A percentile compares a stretch with the other conserved stretches of the same genome.
These are phyloP conservation scores for Puccinia brachypodii DNA, from an alignment of 1,284 basidiomycete genomes.

Conservation along the genomic window DNA sequence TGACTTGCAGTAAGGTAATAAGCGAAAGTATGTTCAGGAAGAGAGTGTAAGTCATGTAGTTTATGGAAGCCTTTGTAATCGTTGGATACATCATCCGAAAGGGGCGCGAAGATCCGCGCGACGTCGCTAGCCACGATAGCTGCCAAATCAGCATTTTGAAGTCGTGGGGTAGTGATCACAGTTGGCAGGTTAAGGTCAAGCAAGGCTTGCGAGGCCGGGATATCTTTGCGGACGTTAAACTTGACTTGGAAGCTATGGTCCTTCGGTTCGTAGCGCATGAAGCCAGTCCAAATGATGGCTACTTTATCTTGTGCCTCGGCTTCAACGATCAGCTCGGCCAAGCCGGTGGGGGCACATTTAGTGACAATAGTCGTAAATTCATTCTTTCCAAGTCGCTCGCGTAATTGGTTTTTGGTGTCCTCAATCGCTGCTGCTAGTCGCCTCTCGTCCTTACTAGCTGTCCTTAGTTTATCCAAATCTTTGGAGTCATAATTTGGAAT, in stretches of 20 bases:
- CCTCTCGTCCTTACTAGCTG: not conserved
- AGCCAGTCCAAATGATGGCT: constrained; percentile 2
- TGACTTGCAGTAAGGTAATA: not conserved
- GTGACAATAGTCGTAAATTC: not conserved
- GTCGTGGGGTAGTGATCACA: not conserved
- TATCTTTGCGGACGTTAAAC: not conserved
- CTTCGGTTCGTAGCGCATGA: not conserved
- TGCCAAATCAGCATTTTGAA: not conserved
- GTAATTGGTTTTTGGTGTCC: not conserved
- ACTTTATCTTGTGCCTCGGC: not conserved
- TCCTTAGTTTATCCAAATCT: not conserved
- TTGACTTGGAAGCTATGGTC: not conserved
- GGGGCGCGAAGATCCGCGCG: not conserved
- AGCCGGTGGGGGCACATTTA: not conserved
- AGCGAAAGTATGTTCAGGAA: not conserved
- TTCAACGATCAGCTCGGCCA: not conserved
- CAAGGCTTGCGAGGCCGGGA: not conserved
- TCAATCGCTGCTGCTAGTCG: not conserved
- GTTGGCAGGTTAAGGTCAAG: not conserved
- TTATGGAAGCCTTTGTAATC: not conserved
- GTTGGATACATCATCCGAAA: not conserved
- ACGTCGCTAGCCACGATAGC: not conserved
- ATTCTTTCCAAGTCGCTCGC: not conserved
- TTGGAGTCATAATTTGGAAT: too few species aligned
- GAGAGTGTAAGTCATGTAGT: not conserved